Evolutionary conservation across 192 early-diverging fungal genomes (phyloP).

Genomic region (Umbelopsis ramanniana): DNA sequence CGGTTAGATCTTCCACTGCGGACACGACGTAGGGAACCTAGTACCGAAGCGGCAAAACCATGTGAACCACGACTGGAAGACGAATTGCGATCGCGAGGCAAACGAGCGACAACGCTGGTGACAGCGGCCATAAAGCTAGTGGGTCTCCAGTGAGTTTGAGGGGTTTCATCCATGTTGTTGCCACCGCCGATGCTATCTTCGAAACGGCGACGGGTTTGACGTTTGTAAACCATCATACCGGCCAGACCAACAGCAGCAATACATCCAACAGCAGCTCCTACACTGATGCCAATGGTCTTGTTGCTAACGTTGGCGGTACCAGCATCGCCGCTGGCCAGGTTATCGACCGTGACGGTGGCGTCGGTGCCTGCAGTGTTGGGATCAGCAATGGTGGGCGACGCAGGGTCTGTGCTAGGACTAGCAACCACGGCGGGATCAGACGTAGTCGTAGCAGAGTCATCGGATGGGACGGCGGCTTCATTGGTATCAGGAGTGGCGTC

Average conservation of each 20-base stretch:
- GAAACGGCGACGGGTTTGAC: conserved; percentile 15
- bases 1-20: conserved; percentile 28
- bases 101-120: conserved; percentile 36
- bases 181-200: conserved; percentile 25
- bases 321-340: conserved; percentile 1
- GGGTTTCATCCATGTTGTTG: conserved; percentile 22
- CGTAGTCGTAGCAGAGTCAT: neutral
- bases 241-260: conserved; percentile 40
- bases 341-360: conserved; percentile 23
- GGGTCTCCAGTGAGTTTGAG: conserved; percentile 37
- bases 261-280: conserved; percentile 37
- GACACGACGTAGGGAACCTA: conserved; percentile 31
- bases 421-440: neutral
- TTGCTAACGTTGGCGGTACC: conserved; percentile 26
- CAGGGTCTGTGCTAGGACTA: neutral
- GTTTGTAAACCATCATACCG: conserved; percentile 36
- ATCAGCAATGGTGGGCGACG: neutral
- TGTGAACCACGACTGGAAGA: neutral
- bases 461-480: neutral
- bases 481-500: neutral
- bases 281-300: conserved; percentile 33
- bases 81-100: conserved; percentile 27
- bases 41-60: conserved; percentile 14
- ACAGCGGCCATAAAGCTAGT: conserved; percentile 39
- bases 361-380: neutral